Percentiles rank a stretch among this genome's conserved stretches.
These are phyloP conservation scores for Plasmodium chabaudi DNA, from an alignment of 169 alveolate species.

Conservation along the genomic window DNA sequence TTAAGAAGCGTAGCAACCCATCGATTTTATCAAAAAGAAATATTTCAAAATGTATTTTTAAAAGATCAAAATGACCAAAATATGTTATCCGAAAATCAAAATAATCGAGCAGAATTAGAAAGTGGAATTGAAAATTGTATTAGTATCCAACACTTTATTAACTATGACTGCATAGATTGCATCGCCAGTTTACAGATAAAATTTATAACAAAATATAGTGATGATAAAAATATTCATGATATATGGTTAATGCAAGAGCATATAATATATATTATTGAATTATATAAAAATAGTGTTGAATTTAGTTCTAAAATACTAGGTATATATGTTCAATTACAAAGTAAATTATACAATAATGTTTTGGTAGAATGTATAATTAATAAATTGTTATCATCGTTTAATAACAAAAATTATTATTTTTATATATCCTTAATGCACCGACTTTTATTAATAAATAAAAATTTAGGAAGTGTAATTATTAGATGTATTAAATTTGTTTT, in stretches of 20 bases:
- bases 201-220: slow-evolving; percentile 27
- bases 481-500: slow-evolving; percentile 68
- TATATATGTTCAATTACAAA: slow-evolving; percentile 63
- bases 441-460: slow-evolving; percentile 68
- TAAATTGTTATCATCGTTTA: slow-evolving; percentile 58
- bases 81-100: background rate
- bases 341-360: slow-evolving; percentile 72
- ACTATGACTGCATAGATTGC: slow-evolving; percentile 51
- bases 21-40: slow-evolving; percentile 71
- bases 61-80: slow-evolving; percentile 11
- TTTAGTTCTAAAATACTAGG: slow-evolving; percentile 69
- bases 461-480: slow-evolving; percentile 66
- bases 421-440: slow-evolving; percentile 65
- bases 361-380: slow-evolving; percentile 59
- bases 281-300: slow-evolving; percentile 62
- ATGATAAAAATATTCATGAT: slow-evolving; percentile 60
- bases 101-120: background rate
- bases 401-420: slow-evolving; percentile 46
- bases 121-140: slow-evolving; percentile 37
- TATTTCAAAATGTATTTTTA: slow-evolving; percentile 72
- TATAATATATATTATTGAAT: slow-evolving; percentile 48
- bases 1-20: slow-evolving; percentile 75
- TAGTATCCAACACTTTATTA: slow-evolving; percentile 17
- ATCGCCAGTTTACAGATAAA: slow-evolving; percentile 53
- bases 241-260: slow-evolving; percentile 76